phyloP scores from a whole-genome alignment of 2,329 filamentous ascomycete genomes.

The Trichoderma sp. region DNA sequence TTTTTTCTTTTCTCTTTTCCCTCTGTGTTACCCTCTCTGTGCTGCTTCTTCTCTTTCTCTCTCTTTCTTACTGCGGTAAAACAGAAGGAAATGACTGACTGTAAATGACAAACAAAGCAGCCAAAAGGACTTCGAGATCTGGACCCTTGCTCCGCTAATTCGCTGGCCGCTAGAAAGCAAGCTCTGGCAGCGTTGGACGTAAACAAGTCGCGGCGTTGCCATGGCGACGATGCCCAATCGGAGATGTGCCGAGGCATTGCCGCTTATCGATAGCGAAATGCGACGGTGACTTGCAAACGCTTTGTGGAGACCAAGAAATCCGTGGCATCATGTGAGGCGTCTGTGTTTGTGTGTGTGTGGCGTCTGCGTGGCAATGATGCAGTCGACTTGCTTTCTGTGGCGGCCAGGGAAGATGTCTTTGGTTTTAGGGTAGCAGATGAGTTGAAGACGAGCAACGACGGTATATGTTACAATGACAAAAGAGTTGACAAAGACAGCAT shows the following conservation, averaged over 20 bases:
- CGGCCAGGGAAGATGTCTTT: not conserved
- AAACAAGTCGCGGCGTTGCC: slow-evolving; percentile 45
- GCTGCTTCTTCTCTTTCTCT: not conserved
- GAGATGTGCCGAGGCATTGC: slow-evolving; percentile 31
- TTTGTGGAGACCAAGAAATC: not conserved
- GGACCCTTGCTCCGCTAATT: slow-evolving; percentile 25
- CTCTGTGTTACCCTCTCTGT: slow-evolving; percentile 9
- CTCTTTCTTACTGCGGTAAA: not conserved
- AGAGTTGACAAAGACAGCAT: too few species aligned
- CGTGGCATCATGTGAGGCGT: not conserved
- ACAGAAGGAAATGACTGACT: too few species aligned
- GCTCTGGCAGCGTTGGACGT: slow-evolving; percentile 36
- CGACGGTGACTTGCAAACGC: not conserved
- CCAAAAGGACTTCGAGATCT: not conserved
- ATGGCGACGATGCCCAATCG: slow-evolving; percentile 40
- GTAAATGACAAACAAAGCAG: not conserved
- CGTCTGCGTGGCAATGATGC: too few species aligned
- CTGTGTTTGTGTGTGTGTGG: too few species aligned
- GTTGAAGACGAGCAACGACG: too few species aligned
- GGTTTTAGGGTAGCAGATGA: not conserved
- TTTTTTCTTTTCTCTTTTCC: too few species aligned
- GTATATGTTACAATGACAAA: too few species aligned
- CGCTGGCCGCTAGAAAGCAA: slow-evolving; percentile 24
- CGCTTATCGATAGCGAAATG: slow-evolving; percentile 32
- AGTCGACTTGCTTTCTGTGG: too few species aligned